Conservation (phyloP, 1,284 basidiomycete species). For the Microbotryum lychnidis-dioicae region DNA sequence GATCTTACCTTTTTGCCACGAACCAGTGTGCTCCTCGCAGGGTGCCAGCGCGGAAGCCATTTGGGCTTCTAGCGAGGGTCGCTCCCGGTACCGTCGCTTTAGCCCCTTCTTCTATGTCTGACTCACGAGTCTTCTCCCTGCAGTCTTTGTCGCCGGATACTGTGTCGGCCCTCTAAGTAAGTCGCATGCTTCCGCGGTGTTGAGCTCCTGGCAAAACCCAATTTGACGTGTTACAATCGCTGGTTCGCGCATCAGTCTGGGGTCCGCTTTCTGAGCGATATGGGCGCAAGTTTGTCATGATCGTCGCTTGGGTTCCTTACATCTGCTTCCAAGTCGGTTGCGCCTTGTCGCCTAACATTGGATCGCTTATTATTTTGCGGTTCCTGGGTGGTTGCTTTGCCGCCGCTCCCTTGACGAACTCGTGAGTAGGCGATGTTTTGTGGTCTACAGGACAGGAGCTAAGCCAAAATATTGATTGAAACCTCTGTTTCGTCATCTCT, state of each 20-base stretch:
- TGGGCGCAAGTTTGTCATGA: conserved; percentile 55
- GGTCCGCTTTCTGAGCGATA: conserved; percentile 50
- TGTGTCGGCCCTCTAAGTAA: conserved; percentile 26
- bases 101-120: not conserved
- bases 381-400: conserved; percentile 59
- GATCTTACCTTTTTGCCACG: not conserved
- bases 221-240: not conserved
- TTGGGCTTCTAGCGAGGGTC: too few species aligned
- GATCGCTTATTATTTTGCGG: conserved; percentile 56
- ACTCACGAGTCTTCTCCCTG: not conserved
- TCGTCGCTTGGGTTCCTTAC: conserved; percentile 59
- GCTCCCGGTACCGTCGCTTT: too few species aligned
- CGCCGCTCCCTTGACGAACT: conserved; percentile 37
- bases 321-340: conserved; percentile 58
- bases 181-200: not conserved
- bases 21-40: not conserved
- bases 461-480: too few species aligned
- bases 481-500: not conserved
- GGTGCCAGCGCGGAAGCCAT: too few species aligned
- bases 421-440: not conserved
- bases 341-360: conserved; percentile 56
- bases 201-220: conserved; percentile 14
- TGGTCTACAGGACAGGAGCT: too few species aligned
- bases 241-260: conserved; percentile 30
- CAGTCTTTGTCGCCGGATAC: conserved; percentile 41